Base-by-base conservation (phyloP, 2,329 filamentous ascomycete genomes). In the Epichloe elymi region DNA sequence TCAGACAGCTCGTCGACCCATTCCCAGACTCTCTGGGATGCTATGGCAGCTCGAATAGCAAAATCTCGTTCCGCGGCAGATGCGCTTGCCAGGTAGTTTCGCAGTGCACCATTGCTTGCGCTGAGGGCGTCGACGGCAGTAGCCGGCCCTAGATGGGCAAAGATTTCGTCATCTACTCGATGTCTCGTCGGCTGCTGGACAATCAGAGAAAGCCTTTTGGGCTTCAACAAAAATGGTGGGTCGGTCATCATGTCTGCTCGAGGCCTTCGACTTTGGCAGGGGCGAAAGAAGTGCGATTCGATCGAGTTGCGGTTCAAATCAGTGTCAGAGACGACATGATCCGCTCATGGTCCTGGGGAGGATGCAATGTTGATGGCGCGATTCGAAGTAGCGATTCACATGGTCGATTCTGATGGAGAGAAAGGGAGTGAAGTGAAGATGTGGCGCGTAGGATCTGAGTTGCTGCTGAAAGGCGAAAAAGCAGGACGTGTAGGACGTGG, bases 1-100 rank as follows among this genome's bases (percentile, higher is more conserved):
- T 68, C 62, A 43, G 70, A 68, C 39, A 93, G 72, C 69, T 93
- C 87, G n/a, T 79, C 72, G 26, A 86, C 73, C 86, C 87, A 93
- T 60, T 79, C 75, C 64, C 83, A 76, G 55, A 93, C 79, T 55
- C 78, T 81, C 59, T 83, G 79, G 12, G 85, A 85, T 15, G 85
- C 82, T 54, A 82, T 66, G 41, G 86, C 86, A 42, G 85, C 82
- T 55, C 80, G 77, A 59, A 83, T 73, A 41, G 83, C 85, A 64
- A 91, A 82, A 15, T 84, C 81, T 59, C 83, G 79, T 65, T 91
- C 85, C 23, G 77, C 69, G 3, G 74, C 68, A 1, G 83, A 82
- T 15, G 83, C 79, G 37, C 70, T 71, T 54, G 82, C 76, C 53
- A 88, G 75, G 61, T 81, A 85, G 45, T 67, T 61, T 60, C 75